Evolutionary conservation across 2,329 filamentous ascomycete genomes (phyloP), one percentile per base, ranked within the genome.

Genomic region (Escovopsis sp.): DNA sequence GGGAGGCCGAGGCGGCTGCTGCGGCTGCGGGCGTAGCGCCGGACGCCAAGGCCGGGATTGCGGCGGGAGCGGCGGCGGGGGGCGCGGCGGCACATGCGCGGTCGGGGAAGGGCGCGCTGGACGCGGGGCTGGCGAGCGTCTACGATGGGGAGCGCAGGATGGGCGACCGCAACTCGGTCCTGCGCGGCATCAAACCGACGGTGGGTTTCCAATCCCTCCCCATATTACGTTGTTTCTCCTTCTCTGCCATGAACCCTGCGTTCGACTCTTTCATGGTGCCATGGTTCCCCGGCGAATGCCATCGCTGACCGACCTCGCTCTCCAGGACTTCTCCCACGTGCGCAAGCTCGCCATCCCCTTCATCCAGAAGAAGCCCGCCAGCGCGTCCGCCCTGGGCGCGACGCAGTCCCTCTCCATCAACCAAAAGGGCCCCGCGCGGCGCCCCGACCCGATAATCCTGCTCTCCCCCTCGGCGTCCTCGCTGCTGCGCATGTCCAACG

Each of bases 391-490:
- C 40, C 49, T 61, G 21, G 49, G 58, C 30, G 54, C 53, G 38
- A 66, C 61, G 44, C 55, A 63, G 8, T 47, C 68, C 7, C 60
- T 75, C 12, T 56, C 67, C 3, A 59, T 71, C 35, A 73, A 74
- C 50, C 68, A 65, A 41, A 72, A 67, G 54, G 46, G 52, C 11
- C 61, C 65, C 21, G 50, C 56, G 31, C 61, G 68, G 32, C 62
- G 72, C 39, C 69, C 71, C 27, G 69, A 94, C 53, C 90, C 90
- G 33, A 98, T 98, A 59, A 94, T 98, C 55, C 77, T 98, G 19
- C 78, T 98, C 41, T 96, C 90, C 0, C 90, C 90, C 2, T 96
- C 88, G 2, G 90, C 88, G 10, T 94, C 88, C 3, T 92, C 87
- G 2, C 75, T 96, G 33, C 76, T 98, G 27, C 86, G 88, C 55